A percentile compares a stretch with the other conserved stretches of the same genome.
Conservation (phyloP, 2,329 filamentous ascomycete genomes). For the Alternaria sp. region DNA sequence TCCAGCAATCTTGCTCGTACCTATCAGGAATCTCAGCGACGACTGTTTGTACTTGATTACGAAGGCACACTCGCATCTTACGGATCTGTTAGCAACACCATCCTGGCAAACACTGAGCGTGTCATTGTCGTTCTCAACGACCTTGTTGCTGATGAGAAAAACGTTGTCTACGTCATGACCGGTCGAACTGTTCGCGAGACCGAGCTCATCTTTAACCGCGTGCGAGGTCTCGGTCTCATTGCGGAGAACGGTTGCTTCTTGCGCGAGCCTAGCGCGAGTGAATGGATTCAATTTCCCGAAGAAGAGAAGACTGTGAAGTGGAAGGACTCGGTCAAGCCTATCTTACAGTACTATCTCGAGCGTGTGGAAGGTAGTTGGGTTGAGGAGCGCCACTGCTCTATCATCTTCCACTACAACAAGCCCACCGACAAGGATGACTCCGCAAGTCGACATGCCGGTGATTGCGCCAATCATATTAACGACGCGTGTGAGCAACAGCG, state of each 20-base stretch:
- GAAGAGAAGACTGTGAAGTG: slow-evolving; percentile 73
- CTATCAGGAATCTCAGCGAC: slow-evolving; percentile 71
- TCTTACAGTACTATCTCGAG: slow-evolving; percentile 88
- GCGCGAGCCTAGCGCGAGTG: slow-evolving; percentile 69
- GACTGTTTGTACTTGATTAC: slow-evolving; percentile 91
- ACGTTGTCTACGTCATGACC: slow-evolving; percentile 94
- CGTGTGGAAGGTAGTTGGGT: slow-evolving; percentile 87
- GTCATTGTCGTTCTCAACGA: slow-evolving; percentile 85
- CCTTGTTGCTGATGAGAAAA: slow-evolving; percentile 78
- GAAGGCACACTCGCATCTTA: slow-evolving; percentile 91
- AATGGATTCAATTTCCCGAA: slow-evolving; percentile 83
- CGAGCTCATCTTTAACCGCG: slow-evolving; percentile 82
- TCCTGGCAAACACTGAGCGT: slow-evolving; percentile 84
- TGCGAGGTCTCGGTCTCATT: slow-evolving; percentile 85
- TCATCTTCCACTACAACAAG: slow-evolving; percentile 89
- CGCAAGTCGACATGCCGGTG: slow-evolving; percentile 80
- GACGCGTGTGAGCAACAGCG: slow-evolving; percentile 85
- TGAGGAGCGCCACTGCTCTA: slow-evolving; percentile 88
- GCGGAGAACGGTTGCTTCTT: slow-evolving; percentile 95
- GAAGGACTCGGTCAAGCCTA: slow-evolving; percentile 83
- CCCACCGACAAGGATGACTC: slow-evolving; percentile 75
- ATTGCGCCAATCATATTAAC: slow-evolving; percentile 94
- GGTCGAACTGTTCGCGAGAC: slow-evolving; percentile 86
- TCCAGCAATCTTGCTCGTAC: slow-evolving; percentile 68
- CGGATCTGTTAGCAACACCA: slow-evolving; percentile 83